Percentiles rank a stretch among this genome's conserved stretches.
phyloP scores from a whole-genome alignment of 2,329 filamentous ascomycete genomes.

The Coniella lustricola region DNA sequence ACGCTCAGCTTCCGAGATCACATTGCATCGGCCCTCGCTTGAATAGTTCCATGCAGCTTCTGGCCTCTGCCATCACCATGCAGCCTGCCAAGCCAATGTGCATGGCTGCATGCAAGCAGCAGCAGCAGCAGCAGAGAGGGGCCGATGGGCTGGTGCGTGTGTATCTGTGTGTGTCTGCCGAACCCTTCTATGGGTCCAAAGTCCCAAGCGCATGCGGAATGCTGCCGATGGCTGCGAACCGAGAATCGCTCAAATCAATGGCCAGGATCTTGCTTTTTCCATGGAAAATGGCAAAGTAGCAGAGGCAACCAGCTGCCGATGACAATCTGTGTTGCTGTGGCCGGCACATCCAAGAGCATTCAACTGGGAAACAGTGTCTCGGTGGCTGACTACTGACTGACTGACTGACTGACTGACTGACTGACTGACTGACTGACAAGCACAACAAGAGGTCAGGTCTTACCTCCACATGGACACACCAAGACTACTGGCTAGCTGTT shows the following conservation, averaged over 20 bases:
- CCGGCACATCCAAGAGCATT: neutral
- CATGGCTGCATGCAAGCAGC: constrained; percentile 1
- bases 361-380: neutral
- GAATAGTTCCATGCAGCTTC: constrained; percentile 8
- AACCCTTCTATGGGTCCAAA: constrained; percentile 6
- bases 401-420: neutral
- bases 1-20: too few species aligned
- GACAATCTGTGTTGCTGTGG: constrained; percentile 1
- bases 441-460: neutral
- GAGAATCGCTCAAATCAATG: constrained; percentile 13
- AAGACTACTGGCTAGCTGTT: neutral
- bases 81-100: neutral
- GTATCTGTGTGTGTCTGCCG: neutral
- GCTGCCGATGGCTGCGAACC: constrained; percentile 5
- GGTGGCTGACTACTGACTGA: neutral
- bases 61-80: constrained; percentile 12
- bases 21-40: constrained; percentile 3
- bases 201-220: constrained; percentile 10
- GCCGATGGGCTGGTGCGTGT: too few species aligned
- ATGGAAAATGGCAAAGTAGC: too few species aligned
- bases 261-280: neutral
- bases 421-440: neutral
- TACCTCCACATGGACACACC: neutral
- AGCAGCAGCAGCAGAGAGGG: too few species aligned
- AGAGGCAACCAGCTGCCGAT: neutral